Evolutionary conservation across 805 yeast genomes (phyloP), one percentile per base, ranked within the genome.

Genomic region (Metschnikowia santaceciliae): DNA sequence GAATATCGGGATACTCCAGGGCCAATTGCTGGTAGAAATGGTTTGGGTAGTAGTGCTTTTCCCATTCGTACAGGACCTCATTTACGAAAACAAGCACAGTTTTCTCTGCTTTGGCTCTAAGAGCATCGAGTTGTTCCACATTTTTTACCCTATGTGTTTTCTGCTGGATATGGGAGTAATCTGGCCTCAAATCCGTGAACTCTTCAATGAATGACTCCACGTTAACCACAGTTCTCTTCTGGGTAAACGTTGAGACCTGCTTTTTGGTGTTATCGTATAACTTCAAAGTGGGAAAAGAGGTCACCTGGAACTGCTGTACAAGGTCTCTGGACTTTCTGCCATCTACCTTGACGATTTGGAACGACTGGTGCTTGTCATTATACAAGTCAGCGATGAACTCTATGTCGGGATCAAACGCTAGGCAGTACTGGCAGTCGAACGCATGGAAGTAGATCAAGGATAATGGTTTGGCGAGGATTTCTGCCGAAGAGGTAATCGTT

Each of bases 401-500:
- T 45, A 69, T 72, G 3, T 61, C 62, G 3, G 71, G 70, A 17
- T 62, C 61, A 46, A 74, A 70, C 13, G 54, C 54, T n/a, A 48
- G 45, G 52, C 78, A 74, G 52, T 56, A 68, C 48, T 55, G 55
- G 52, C 78, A 74, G 1, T 59, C 63, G 1, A 71, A 69, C 1
- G 79, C 68, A 54, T 74, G 77, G 57, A 82, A 78, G 56, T 76
- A 76, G 14, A 79, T 71, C 37, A 79, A 64, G 4, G 81, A 70
- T 51, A 47, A 33, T 7, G 59, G 54, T 35, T 49, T 55, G 10
- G 42, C 38, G 3, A 57, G 13, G 6, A 57, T 51, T 15, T 53
- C 52, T 6, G 30, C 47, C 3, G 46, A 37, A 13, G 58, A 42
- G 8, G 46, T 40, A 2, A 53, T 39, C 6, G 56, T 56, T 13